Conservation (phyloP, 2,329 filamentous ascomycete species). For the Stemphylium vesicarium region DNA sequence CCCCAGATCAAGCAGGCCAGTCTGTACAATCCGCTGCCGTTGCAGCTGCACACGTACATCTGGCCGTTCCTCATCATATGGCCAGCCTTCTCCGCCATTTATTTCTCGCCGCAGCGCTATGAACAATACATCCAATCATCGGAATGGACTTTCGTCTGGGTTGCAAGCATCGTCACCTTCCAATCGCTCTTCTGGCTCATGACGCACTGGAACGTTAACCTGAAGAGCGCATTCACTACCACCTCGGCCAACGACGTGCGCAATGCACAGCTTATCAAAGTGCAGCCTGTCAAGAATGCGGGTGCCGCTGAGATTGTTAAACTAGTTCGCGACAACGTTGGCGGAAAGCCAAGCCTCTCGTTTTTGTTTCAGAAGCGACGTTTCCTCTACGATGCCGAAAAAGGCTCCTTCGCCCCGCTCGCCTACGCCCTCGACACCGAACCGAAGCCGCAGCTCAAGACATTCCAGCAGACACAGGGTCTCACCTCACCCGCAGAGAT, state of each 20-base stretch:
- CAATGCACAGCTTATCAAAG: conserved; percentile 86
- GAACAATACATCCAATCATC: conserved; percentile 89
- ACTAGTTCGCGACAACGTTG: conserved; percentile 76
- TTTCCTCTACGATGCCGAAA: conserved; percentile 80
- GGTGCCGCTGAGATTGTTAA: conserved; percentile 87
- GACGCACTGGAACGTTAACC: conserved; percentile 95
- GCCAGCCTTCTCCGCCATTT: conserved; percentile 89
- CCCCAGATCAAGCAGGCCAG: conserved; percentile 86
- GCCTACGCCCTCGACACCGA: conserved; percentile 83
- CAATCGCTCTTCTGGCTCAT: conserved; percentile 93
- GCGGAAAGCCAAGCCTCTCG: conserved; percentile 76
- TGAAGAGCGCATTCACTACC: conserved; percentile 82
- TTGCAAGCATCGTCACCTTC: conserved; percentile 82
- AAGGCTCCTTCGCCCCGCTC: conserved; percentile 79
- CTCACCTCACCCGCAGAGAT: conserved; percentile 77
- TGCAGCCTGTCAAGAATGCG: conserved; percentile 87
- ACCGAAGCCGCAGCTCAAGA: conserved; percentile 77
- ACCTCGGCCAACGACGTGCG: conserved; percentile 71
- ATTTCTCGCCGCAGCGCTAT: conserved; percentile 82
- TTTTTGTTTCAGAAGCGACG: conserved; percentile 98
- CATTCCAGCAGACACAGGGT: conserved; percentile 82
- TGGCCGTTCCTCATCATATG: conserved; percentile 93
- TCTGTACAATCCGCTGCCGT: conserved; percentile 83
- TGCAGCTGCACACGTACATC: conserved; percentile 83
- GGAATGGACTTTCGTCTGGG: conserved; percentile 98